Base-by-base conservation (phyloP, 306 rosid genomes). In the Cucumis sativus region DNA sequence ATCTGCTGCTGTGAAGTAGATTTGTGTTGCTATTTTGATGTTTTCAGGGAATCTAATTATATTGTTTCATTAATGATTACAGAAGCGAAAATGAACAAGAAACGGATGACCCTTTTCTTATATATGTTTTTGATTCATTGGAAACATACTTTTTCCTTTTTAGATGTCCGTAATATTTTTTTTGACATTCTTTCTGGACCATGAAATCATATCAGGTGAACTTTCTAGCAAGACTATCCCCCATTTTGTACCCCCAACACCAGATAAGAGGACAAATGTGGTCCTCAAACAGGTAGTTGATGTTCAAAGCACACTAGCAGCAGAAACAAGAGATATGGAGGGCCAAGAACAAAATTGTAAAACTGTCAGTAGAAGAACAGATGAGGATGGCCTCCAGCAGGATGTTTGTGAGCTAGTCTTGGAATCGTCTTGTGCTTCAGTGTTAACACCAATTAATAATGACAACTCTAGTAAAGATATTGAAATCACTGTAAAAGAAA, bases 231-330 rank as follows among this genome's bases (percentile, higher is more conserved):
- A 77, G 69, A 82, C 41, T 83, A 47, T 57, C 55, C 78, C 83
- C 37, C 84, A 80, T 55, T 67, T 87, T 64, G 82, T 84, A 28
- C 89, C 92, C 67, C 82, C 84, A 39, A 83, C 90, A 67, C 85
- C 92, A 37, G 86, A 83, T 40, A 85, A 84, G 81, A 77, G 28
- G 45, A 21, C 18, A 35, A 63, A 80, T 74, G 80, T 77, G 78
- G 90, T 83, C 62, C 54, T 54, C 76, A 80, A 77, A 73, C 79
- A 61, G 61, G 81, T 61, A 79, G 82, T 72, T 15, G 74, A 13
- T 45, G 67, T 52, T 62, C 90, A 68, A 15, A 75, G 45, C 69
- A 61, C 20, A 45, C 25, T 49, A 57, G 78, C 63, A 20, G 80
- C 55, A 1, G 86, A 75, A 66, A 82, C 71, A 78, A 79, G 39